Conservation (phyloP, 192 early-diverging fungal genomes). For the Linnemannia zychae region DNA sequence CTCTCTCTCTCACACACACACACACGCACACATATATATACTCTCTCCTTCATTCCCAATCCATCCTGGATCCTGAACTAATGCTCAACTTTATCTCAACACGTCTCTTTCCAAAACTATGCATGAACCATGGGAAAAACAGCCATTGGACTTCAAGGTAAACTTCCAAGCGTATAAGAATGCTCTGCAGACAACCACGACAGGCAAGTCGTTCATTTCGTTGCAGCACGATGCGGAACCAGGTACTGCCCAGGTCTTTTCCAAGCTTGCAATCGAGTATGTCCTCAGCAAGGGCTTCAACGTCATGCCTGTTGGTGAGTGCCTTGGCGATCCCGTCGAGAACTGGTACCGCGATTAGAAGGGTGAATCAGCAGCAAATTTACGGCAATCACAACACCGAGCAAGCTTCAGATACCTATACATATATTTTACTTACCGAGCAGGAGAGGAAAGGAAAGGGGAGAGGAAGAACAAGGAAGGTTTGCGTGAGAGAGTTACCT, state of each 20-base stretch:
- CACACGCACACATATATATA: too few species aligned
- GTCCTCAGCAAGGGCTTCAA: constrained; percentile 56
- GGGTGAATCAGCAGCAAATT: background rate
- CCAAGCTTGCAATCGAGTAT: constrained; percentile 62
- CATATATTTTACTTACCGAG: too few species aligned
- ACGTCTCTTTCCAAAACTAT: background rate
- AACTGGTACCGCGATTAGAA: constrained; percentile 35
- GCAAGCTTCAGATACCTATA: too few species aligned
- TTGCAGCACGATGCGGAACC: constrained; percentile 60
- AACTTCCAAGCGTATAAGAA: constrained; percentile 20
- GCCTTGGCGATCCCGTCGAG: constrained; percentile 44
- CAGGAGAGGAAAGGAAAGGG: background rate
- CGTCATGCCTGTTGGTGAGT: constrained; percentile 59
- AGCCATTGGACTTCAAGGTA: constrained; percentile 5
- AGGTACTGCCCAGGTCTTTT: constrained; percentile 52
- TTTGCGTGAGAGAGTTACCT: background rate
- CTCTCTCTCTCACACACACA: background rate
- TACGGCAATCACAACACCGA: background rate
- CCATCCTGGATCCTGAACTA: background rate
- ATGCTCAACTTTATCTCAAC: too few species aligned
- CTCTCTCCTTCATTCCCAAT: background rate
- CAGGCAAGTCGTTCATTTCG: constrained; percentile 36
- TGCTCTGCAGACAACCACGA: background rate
- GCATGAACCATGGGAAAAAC: background rate
- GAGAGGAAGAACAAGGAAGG: background rate